phyloP scores from a whole-genome alignment of 1,139 yeast species.

The Yamadazyma triangularis region DNA sequence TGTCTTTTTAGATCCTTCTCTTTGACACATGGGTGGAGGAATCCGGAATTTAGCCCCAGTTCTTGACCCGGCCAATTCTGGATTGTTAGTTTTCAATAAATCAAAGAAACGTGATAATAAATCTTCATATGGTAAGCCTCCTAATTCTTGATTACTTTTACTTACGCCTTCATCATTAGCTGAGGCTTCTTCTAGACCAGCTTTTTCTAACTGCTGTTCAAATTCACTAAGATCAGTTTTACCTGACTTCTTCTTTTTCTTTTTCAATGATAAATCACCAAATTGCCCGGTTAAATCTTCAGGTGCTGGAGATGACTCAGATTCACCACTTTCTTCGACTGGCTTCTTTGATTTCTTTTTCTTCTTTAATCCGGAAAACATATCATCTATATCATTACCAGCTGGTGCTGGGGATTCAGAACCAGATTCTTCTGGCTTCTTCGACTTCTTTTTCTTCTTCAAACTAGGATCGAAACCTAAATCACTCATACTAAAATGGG shows the following conservation, averaged over 20 bases:
- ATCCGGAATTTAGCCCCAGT: constrained; percentile 90
- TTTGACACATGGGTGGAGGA: constrained; percentile 95
- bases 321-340: constrained; percentile 24
- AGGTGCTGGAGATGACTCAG: constrained; percentile 30
- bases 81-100: constrained; percentile 87
- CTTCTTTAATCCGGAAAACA: constrained; percentile 52
- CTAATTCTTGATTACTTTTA: constrained; percentile 14
- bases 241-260: constrained; percentile 80
- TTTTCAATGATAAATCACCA: constrained; percentile 73
- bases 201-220: constrained; percentile 85
- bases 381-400: constrained; percentile 35
- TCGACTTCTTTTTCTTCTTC: constrained; percentile 83
- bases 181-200: constrained; percentile 71
- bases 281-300: constrained; percentile 62
- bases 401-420: constrained; percentile 31
- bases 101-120: constrained; percentile 80
- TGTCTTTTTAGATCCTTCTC: constrained; percentile 97
- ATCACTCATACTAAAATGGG: constrained; percentile 43
- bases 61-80: constrained; percentile 96
- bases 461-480: constrained; percentile 70
- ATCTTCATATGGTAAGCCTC: constrained; percentile 62
- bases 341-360: constrained; percentile 49
- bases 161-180: constrained; percentile 16
- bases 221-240: constrained; percentile 68
- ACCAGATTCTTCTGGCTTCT: constrained; percentile 40